Conservation (phyloP, 768 basidiomycete species). For the Pleurotus djamor region DNA sequence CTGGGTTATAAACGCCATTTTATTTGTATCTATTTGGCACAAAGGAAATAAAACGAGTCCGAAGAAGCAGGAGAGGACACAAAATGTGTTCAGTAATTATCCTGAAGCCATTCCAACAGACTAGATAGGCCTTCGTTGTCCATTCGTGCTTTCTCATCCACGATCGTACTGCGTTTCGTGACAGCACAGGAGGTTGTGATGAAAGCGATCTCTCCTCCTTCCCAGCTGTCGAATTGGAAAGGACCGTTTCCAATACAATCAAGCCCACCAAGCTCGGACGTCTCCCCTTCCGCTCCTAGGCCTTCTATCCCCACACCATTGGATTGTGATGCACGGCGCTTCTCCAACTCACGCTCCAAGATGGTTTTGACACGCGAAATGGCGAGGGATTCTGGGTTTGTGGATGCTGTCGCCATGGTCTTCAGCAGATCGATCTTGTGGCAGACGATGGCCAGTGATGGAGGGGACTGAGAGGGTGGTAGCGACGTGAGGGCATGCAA, state of each 20-base stretch:
- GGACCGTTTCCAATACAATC: constrained; percentile 59
- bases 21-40: neutral
- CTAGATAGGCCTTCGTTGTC: neutral
- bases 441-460: constrained; percentile 65
- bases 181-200: constrained; percentile 53
- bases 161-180: neutral
- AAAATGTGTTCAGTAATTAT: neutral
- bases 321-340: constrained; percentile 61
- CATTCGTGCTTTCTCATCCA: neutral
- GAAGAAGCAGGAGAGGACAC: neutral
- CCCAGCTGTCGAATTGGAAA: constrained; percentile 82
- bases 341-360: constrained; percentile 84
- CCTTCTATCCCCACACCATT: constrained; percentile 72
- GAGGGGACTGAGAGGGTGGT: constrained; percentile 64
- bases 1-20: neutral
- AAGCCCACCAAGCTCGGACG: constrained; percentile 68
- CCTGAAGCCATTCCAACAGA: constrained; percentile 2
- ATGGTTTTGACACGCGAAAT: constrained; percentile 71
- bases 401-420: constrained; percentile 32
- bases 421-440: constrained; percentile 79
- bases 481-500: constrained; percentile 70
- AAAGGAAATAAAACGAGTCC: too few species aligned
- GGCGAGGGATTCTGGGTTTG: constrained; percentile 43
- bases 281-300: constrained; percentile 66
- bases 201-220: constrained; percentile 77